Evolutionary conservation across 225 moss, liverwort and hornwort species (phyloP), one percentile per base, ranked within the genome.

Genomic region (Bryoerythrophyllum caledonicum): DNA sequence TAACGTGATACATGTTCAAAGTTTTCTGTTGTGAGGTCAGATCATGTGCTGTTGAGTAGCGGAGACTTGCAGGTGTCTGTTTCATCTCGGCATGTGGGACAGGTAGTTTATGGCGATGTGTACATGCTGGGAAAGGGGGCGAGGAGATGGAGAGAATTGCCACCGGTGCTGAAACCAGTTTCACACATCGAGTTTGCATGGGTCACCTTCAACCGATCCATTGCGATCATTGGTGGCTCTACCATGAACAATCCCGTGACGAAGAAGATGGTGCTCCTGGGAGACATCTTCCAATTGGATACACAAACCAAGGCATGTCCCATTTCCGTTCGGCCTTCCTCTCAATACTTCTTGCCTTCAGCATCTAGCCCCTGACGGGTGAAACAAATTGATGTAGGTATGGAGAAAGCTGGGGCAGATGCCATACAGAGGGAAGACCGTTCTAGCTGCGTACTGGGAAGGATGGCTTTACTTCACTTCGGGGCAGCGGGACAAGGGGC

Each of bases 141-240:
- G 41, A 75, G 30, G 24, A 60, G 52, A 46, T 89, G 89, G 86
- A 80, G 14, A 55, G 65, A 62, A 41, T 25, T 76, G 65, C 81
- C 84, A 8, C 46, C 77, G 10, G 65, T 86, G 70, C 78, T 84
- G 15, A 80, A 69, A 61, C 84, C 86, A 24, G 53, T 76, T 62
- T 89, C 89, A 4, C 86, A 89, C 56, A 84, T 86, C 37, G 86
- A 89, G 61, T 89, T 86, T 69, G 86, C 89, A 28, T 86, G 84
- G 82, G 65, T 80, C 3, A 24, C 79, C 25, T 65, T 82, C 56
- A 82, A 86, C 63, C 72, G 17, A 25, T 80, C 82, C 21, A 76
- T 86, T 19, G 5, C 86, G 26, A 71, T 80, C 20, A 72, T 80
- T 23, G 89, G 89, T 48, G 86, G 89, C 44, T 89, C 84, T 12